These are phyloP conservation scores for Rhizopogon vinicolor DNA, from an alignment of 768 basidiomycete genomes.

Conservation along the genomic window DNA sequence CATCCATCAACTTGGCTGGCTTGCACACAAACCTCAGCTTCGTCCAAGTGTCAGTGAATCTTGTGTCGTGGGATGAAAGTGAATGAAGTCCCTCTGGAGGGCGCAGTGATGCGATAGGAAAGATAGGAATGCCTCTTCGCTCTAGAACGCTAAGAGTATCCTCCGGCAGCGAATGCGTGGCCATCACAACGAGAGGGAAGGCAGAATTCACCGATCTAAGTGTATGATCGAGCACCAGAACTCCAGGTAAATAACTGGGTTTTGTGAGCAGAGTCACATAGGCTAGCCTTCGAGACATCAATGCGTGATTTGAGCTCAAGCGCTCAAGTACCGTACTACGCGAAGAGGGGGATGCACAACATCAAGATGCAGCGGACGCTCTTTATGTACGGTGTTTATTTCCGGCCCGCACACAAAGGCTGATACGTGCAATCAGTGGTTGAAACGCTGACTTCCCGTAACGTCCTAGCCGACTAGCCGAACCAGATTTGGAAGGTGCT, in stretches of 20 bases:
- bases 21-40: constrained; percentile 40
- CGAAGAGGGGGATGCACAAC: background rate
- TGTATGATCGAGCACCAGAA: constrained; percentile 50
- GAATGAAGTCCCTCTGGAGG: constrained; percentile 40
- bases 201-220: constrained; percentile 49
- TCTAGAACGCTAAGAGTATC: constrained; percentile 47
- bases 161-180: constrained; percentile 51
- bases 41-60: constrained; percentile 65
- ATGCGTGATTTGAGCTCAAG: background rate
- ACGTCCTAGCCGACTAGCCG: too few species aligned
- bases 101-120: constrained; percentile 54
- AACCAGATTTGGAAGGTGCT: too few species aligned
- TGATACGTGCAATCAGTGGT: too few species aligned
- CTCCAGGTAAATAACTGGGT: constrained; percentile 49
- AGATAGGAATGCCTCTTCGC: constrained; percentile 47
- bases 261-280: constrained; percentile 81
- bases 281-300: constrained; percentile 42
- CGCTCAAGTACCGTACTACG: background rate
- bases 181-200: constrained; percentile 81
- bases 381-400: too few species aligned
- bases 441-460: too few species aligned
- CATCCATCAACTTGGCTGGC: constrained; percentile 9
- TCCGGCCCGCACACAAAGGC: too few species aligned
- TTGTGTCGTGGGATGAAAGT: constrained; percentile 33
- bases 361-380: background rate